Evolutionary conservation across 179 eudicot genomes (phyloP), one percentile per base, ranked within the genome.

Genomic region (Gypsophila paniculata): DNA sequence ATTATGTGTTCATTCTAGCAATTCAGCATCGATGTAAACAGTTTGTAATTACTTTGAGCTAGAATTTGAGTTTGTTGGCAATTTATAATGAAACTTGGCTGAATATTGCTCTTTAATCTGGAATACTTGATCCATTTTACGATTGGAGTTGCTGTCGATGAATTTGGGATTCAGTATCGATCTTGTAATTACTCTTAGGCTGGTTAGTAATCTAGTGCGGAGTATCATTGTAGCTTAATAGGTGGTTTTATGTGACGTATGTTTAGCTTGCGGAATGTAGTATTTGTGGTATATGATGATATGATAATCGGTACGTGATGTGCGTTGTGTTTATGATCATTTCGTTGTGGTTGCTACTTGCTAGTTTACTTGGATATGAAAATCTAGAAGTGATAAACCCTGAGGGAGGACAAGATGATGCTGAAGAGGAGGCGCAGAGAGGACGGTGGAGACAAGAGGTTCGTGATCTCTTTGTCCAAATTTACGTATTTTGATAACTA

Each of bases 401-500:
- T 11, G 86, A 83, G 26, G 86, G 86, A 34, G 86, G 86, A 34
- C 21, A 80, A 49, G 83, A 72, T 26, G 86, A 83, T 70, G 86
- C 86, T n/a, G 83, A 80, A 46, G 86, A 83, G 70, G 86, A 83
- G 78, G 86, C 86, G 0, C 81, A 69, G 14, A 80, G 77, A 75
- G 86, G 86, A 68, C 69, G 86, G 74, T 83, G 86, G 86, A 80
- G 73, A 58, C 83, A 83, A 68, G 86, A 83, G 86, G 86, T 80
- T 11, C 49, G 62, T 64, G 26, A 63, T 75, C 18, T 29, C 19
- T 61, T 58, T 15, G 12, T 14, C 13, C 14, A 3, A 7, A n/a
- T 70, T 42, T 3, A 26, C 5, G 18, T 11, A n/a, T 42, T 21
- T 13, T 22, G 49, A 22, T 7, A 44, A 49, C 22, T 66, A 18